phyloP scores from a whole-genome alignment of 192 early-diverging fungal genomes.

The Entrophospora sp. region DNA sequence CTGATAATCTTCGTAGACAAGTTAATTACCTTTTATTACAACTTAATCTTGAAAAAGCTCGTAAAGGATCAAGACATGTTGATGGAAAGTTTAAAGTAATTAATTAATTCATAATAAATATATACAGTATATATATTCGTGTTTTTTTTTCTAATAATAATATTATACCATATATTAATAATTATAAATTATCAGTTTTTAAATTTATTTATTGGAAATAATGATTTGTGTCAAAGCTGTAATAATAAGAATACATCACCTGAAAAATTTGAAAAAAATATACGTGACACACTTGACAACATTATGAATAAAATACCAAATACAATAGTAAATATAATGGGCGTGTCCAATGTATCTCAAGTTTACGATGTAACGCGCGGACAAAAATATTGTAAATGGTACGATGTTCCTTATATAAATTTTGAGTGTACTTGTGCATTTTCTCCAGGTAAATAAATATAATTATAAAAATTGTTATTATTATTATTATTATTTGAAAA shows the following conservation, averaged over 20 bases:
- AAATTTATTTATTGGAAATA: slow-evolving; percentile 49
- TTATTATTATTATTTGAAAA: too few species aligned
- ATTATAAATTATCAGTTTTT: too few species aligned
- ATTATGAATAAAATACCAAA: slow-evolving; percentile 31
- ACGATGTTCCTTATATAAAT: not conserved
- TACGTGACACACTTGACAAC: slow-evolving; percentile 24
- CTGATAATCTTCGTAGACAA: slow-evolving; percentile 33
- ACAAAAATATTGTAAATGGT: slow-evolving; percentile 17
- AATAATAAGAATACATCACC: slow-evolving; percentile 8
- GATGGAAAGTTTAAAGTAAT: not conserved
- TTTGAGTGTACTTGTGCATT: slow-evolving; percentile 13
- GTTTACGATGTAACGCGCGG: slow-evolving; percentile 18
- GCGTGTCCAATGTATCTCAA: slow-evolving; percentile 27
- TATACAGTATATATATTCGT: too few species aligned
- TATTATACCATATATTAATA: too few species aligned
- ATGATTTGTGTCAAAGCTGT: slow-evolving; percentile 47
- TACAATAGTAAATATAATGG: slow-evolving; percentile 38
- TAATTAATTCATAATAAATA: slow-evolving; percentile 21
- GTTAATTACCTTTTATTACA: slow-evolving; percentile 34
- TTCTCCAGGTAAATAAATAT: slow-evolving; percentile 8
- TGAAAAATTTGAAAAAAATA: slow-evolving; percentile 23
- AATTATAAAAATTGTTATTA: too few species aligned
- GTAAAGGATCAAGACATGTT: not conserved
- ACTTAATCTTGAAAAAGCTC: slow-evolving; percentile 22
- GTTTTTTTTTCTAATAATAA: too few species aligned